A percentile compares a stretch with the other conserved stretches of the same genome.
phyloP scores from a whole-genome alignment of 768 basidiomycete genomes.

The Calocybe cyanea region DNA sequence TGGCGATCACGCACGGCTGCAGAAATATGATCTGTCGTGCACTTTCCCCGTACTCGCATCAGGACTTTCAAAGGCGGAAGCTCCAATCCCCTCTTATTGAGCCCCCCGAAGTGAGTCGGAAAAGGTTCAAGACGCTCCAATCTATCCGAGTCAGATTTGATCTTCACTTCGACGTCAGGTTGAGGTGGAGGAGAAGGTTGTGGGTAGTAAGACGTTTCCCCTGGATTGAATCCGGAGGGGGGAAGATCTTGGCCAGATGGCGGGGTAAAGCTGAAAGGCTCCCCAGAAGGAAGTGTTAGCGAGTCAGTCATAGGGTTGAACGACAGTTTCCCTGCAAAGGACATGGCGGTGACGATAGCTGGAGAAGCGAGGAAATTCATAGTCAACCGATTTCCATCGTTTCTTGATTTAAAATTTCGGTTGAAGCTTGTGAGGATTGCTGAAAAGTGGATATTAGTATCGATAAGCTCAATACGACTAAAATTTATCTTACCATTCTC shows the following conservation, averaged over 20 bases:
- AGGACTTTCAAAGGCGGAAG: slow-evolving; percentile 80
- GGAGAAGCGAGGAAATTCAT: slow-evolving; percentile 99
- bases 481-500: slow-evolving; percentile 70
- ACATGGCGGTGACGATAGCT: slow-evolving; percentile 95
- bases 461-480: slow-evolving; percentile 1
- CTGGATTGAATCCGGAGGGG: slow-evolving; percentile 72
- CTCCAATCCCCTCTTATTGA: slow-evolving; percentile 58
- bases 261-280: slow-evolving; percentile 78
- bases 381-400: slow-evolving; percentile 90
- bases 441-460: slow-evolving; percentile 26
- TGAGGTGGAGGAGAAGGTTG: slow-evolving; percentile 66
- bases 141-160: slow-evolving; percentile 75
- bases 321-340: slow-evolving; percentile 88
- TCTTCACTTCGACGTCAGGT: slow-evolving; percentile 73
- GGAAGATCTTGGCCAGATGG: slow-evolving; percentile 87
- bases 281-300: slow-evolving; percentile 61
- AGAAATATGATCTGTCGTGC: slow-evolving; percentile 98
- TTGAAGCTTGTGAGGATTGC: slow-evolving; percentile 98
- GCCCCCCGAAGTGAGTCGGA: slow-evolving; percentile 62
- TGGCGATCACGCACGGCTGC: slow-evolving; percentile 66
- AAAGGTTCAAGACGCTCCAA: slow-evolving; percentile 89
- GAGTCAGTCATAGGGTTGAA: slow-evolving; percentile 92
- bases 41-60: slow-evolving; percentile 94
- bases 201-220: slow-evolving; percentile 76
- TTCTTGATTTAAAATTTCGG: slow-evolving; percentile 84